Conservation (phyloP, 1,284 basidiomycete genomes). For the Vanrija sp. region DNA sequence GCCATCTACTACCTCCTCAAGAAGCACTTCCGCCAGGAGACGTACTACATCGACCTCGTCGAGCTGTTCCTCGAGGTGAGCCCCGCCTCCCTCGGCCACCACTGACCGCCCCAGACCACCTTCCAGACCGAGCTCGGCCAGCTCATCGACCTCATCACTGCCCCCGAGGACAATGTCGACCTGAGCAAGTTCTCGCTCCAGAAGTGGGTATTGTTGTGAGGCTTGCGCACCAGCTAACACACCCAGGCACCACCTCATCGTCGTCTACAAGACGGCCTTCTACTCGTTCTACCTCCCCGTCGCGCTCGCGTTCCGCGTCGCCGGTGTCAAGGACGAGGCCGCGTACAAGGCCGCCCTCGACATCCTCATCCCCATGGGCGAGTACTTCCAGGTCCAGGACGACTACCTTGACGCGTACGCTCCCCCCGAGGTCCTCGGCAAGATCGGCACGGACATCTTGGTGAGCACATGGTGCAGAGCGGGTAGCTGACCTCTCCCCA, state of each 20-base stretch:
- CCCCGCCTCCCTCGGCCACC: slow-evolving; percentile 4
- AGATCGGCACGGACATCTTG: slow-evolving; percentile 95
- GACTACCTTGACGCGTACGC: slow-evolving; percentile 94
- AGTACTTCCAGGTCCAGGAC: slow-evolving; percentile 99
- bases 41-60: slow-evolving; percentile 82
- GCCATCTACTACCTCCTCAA: slow-evolving; percentile 91
- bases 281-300: slow-evolving; percentile 99
- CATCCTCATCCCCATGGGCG: slow-evolving; percentile 88
- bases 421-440: slow-evolving; percentile 87
- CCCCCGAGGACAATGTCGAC: slow-evolving; percentile 85
- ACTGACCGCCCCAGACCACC: slow-evolving; percentile 59
- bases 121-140: slow-evolving; percentile 97
- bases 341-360: slow-evolving; percentile 76
- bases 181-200: slow-evolving; percentile 75
- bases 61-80: slow-evolving; percentile 83
- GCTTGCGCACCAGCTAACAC: not conserved
- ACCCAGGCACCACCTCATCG: slow-evolving; percentile 83
- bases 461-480: too few relatives aligned
- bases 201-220: slow-evolving; percentile 55
- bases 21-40: slow-evolving; percentile 75
- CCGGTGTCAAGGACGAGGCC: slow-evolving; percentile 63
- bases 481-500: too few relatives aligned
- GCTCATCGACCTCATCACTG: slow-evolving; percentile 91
- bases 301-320: slow-evolving; percentile 80
- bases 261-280: slow-evolving; percentile 95